Percentiles rank a stretch among this genome's conserved stretches.
Evolutionary conservation across 139 green algal species (phyloP).

Genomic region (Nannochloris sp.): DNA sequence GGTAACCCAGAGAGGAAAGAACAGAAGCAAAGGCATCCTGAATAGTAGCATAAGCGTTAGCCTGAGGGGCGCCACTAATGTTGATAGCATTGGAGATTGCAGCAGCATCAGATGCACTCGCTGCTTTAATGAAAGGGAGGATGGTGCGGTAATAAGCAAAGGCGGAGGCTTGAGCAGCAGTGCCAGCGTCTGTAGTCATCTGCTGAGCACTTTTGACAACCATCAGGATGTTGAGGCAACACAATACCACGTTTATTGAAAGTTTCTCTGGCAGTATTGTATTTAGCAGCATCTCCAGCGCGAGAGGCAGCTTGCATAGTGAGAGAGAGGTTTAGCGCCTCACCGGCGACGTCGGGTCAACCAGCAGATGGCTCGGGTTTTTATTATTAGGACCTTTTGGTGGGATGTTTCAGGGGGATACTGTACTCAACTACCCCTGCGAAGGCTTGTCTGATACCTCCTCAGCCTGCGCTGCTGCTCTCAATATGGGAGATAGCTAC

Average conservation of each 20-base stretch:
- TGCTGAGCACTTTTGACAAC: no score
- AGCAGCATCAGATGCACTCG: neutral
- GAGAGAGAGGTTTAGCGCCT: no score
- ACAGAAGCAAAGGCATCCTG: neutral
- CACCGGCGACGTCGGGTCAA: neutral
- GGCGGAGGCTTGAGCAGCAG: no score
- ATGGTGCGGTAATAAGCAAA: slow-evolving; percentile 18
- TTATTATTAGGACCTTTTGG: no score
- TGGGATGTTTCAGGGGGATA: no score
- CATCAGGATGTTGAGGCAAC: no score
- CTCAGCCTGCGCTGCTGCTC: no score
- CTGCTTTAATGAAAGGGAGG: slow-evolving; percentile 8
- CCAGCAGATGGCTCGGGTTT: slow-evolving; percentile 8
- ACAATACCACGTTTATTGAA: neutral
- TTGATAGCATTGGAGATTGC: neutral
- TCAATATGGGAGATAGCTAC: no score
- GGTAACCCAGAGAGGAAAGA: slow-evolving; percentile 4
- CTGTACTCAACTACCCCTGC: no score
- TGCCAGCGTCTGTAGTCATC: slow-evolving; percentile 9
- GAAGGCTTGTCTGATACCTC: no score
- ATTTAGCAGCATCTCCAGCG: neutral
- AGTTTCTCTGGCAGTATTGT: neutral
- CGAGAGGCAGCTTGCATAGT: neutral
- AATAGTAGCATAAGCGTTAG: neutral
- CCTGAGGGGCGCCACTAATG: neutral